Percentiles rank a stretch among this genome's conserved stretches.
Conservation (phyloP, 441 rosid genomes). For the Gossypium davidsonii region DNA sequence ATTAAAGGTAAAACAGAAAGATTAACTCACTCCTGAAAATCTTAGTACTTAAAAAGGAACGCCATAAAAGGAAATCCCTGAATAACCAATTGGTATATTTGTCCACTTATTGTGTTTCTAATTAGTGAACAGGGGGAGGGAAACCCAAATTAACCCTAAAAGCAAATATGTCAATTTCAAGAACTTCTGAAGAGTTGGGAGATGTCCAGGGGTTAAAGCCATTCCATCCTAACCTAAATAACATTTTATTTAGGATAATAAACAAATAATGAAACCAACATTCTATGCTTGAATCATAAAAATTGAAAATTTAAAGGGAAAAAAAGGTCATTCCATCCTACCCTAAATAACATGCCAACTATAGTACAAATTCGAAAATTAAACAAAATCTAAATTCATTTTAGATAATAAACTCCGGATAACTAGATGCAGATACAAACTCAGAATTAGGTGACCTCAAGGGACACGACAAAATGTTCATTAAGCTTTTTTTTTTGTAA, state of each 20-base stretch:
- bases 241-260: not conserved
- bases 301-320: too few species aligned
- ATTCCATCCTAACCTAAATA: not conserved
- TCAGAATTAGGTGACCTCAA: not conserved
- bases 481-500: not conserved
- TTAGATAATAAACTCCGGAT: not conserved
- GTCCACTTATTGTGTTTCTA: not conserved
- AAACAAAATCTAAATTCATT: not conserved
- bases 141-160: not conserved
- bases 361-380: not conserved
- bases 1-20: not conserved
- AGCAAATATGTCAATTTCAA: not conserved
- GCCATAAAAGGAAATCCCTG: not conserved
- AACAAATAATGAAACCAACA: too few species aligned
- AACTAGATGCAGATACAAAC: not conserved
- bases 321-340: not conserved
- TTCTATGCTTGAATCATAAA: too few species aligned
- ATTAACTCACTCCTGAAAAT: not conserved
- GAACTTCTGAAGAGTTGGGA: not conserved
- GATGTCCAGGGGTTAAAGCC: not conserved
- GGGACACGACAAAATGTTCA: not conserved
- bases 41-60: not conserved
- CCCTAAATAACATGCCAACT: not conserved
- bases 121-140: not conserved
- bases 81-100: not conserved